Evolutionary conservation across 192 early-diverging fungal species (phyloP), one percentile per base, ranked within the genome.

Genomic region (Coemansia umbellata): DNA sequence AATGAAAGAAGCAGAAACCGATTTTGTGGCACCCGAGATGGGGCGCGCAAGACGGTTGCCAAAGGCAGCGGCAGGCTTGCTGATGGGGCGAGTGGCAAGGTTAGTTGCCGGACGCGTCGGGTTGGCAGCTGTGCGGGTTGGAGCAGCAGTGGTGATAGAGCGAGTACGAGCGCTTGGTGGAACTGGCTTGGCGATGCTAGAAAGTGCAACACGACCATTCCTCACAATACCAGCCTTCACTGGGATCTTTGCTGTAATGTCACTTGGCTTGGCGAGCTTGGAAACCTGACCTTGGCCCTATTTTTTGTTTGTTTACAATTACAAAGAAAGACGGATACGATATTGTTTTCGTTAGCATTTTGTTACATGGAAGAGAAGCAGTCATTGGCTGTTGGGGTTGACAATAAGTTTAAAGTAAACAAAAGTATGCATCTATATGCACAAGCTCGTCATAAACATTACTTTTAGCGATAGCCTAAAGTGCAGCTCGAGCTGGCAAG

Each of bases 31-130:
- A 44, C 47, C 3, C 14, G 8, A 36, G 40, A 17, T 26, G 26
- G 23, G 48, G 27, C 40, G 49, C 11, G 56, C 37, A n/a, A 66
- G 66, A 8, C 73, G 73, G 10, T 35, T 33, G n/a, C 57, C 63
- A 48, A 56, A 58, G 9, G 35, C 42, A 0, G 59, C 53, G 0
- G 66, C 37, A 1, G 74, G 61, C 58, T 66, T 69, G 63, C 62
- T 66, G 39, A 76, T 61, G 0, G 66, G 67, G 1, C 69, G 62
- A 3, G n/a, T n/a, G n/a, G n/a, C n/a, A n/a, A n/a, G n/a, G n/a
- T n/a, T n/a, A n/a, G 26, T 48, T 4, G 39, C 31, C 33, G 50
- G 56, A 14, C 60, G 66, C 10, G 39, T 32, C 13, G 50, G 62
- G 8, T 32, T n/a, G 15, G 17, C 35, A 17, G 24, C 36, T 18